Evolutionary conservation across 495 filamentous ascomycete genomes (phyloP), one percentile per base, ranked within the genome.

Genomic region (Hypomontagnella submonticulosa): DNA sequence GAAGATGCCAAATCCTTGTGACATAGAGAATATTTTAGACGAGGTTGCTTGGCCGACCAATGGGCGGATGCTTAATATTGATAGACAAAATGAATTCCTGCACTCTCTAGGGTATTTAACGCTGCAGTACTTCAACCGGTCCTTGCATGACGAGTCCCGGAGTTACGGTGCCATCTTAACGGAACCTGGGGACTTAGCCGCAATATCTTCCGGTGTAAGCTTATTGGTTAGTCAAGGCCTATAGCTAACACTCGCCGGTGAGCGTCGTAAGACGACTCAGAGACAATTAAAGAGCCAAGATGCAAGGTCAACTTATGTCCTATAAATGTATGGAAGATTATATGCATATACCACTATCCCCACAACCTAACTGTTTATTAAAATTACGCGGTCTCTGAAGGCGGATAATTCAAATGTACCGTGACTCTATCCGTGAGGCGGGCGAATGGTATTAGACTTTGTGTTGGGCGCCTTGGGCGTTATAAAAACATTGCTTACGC

Each of bases 121-220:
- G 18, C 34, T 27, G 18, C 50, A 41, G 27, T 33, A 55, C 11
- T 55, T 55, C 47, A 60, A 16, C 47, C 47, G 11, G 10, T 15
- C 15, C 11, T 23, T 9, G 15, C 12, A 40, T 60, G 23, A 50
- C 16, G 37, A 60, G 38, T 13, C 49, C 55, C 50, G 30, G n/a
- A 34, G 58, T 55, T 41, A 40, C 58, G 49, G 42, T 62, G 16
- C n/a, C 15, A 47, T 41, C 23, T 49, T 13, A 18, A 46, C 33
- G 27, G 54, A 47, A 54, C 20, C 33, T 62, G 42, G 42, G 19
- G 50, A 62, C 41, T 62, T 62, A 62, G 50, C 58, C 58, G 58
- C 41, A 62, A 62, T n/a, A 54, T 62, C 42, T 62, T 13, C 58
- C 58, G 58, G 50, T 3, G 8, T 4, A 10, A 38, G 33, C 32